Percentiles rank a stretch among this genome's conserved stretches.
Conservation (phyloP, 352 stramenopile genomes). For the Achlya hypogyna region DNA sequence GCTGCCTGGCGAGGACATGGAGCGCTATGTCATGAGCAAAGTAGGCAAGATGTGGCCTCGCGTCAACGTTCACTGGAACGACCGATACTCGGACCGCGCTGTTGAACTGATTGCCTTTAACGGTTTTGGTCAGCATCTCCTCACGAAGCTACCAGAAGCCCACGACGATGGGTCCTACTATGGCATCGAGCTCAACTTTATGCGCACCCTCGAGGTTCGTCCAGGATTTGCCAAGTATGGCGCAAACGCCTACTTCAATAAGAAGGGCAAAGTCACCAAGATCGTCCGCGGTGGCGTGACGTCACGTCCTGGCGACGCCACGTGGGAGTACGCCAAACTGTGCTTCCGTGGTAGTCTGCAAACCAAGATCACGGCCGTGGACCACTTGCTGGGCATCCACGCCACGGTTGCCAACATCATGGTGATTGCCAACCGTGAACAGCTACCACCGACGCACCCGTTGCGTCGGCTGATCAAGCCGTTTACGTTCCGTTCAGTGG, state of each 20-base stretch:
- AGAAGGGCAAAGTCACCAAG: slow-evolving; percentile 13
- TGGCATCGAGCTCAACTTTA: neutral
- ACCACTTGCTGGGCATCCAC: slow-evolving; percentile 15
- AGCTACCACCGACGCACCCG: slow-evolving; percentile 6
- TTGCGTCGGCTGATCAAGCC: slow-evolving; percentile 14
- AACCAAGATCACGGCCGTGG: slow-evolving; percentile 17
- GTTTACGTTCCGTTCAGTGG: slow-evolving; percentile 12
- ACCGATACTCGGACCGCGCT: slow-evolving; percentile 9
- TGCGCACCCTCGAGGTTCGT: slow-evolving; percentile 1
- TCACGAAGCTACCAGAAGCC: neutral
- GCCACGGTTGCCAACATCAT: slow-evolving; percentile 15
- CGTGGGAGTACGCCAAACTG: slow-evolving; percentile 14
- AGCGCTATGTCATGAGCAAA: slow-evolving; percentile 21
- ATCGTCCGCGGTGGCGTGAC: slow-evolving; percentile 11
- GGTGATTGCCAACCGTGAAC: slow-evolving; percentile 1
- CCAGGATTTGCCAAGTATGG: slow-evolving; percentile 17
- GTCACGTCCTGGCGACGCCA: neutral
- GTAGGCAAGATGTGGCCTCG: neutral
- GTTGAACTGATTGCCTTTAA: slow-evolving; percentile 1
- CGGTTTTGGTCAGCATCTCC: neutral
- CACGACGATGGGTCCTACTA: slow-evolving; percentile 7
- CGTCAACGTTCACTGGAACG: slow-evolving; percentile 10
- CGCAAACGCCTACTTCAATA: slow-evolving; percentile 9
- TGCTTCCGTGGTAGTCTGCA: slow-evolving; percentile 7
- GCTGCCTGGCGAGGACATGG: slow-evolving; percentile 16